Percentiles rank a stretch among this genome's conserved stretches.
Conservation (phyloP, 257 asterid species). For the Rubia yunnanensis region DNA sequence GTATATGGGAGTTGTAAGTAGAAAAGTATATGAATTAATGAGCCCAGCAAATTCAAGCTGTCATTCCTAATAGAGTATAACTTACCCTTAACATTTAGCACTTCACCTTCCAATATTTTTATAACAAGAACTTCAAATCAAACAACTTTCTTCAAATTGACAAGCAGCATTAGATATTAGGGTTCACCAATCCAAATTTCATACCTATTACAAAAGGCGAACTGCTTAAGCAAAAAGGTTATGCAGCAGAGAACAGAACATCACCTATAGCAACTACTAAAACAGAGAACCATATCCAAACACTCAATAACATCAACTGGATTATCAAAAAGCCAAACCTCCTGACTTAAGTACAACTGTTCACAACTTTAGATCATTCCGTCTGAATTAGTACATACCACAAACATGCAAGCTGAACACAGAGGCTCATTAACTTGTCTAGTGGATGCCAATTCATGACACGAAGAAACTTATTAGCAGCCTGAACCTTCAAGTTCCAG, state of each 20-base stretch:
- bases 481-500: neutral
- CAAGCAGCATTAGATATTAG: neutral
- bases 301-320: neutral
- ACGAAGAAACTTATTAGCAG: neutral
- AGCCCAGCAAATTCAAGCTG: too few species aligned
- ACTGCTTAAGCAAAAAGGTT: neutral
- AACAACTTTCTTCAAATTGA: neutral
- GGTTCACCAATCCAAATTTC: neutral
- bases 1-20: neutral
- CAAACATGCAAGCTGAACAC: constrained; percentile 5
- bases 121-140: neutral
- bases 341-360: neutral
- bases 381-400: neutral
- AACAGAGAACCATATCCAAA: neutral
- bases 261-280: neutral
- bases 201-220: neutral
- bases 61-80: too few species aligned
- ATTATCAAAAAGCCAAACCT: neutral
- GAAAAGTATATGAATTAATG: neutral
- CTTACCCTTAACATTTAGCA: neutral
- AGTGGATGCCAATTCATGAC: neutral
- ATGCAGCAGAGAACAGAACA: neutral
- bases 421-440: neutral
- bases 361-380: neutral
- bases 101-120: neutral